Conservation (phyloP, 1,139 yeast genomes). For the Yamadazyma friedrichii region DNA sequence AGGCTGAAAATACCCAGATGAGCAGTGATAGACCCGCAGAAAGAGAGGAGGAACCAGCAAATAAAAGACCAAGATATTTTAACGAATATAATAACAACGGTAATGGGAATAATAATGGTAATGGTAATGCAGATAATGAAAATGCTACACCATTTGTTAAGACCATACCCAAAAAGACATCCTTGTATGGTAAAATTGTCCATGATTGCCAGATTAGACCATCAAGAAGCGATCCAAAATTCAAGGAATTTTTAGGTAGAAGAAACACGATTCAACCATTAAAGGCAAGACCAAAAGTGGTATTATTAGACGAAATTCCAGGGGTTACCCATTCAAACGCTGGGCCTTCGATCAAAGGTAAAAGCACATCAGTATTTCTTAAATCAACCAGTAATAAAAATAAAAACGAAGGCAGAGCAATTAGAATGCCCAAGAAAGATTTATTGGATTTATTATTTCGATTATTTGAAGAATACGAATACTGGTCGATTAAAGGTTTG, state of each 20-base stretch:
- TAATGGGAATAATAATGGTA: constrained; percentile 17
- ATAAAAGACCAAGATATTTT: constrained; percentile 7
- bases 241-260: constrained; percentile 45
- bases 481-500: constrained; percentile 93
- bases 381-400: constrained; percentile 34
- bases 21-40: constrained; percentile 16
- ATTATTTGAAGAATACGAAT: constrained; percentile 90
- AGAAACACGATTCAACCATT: constrained; percentile 50
- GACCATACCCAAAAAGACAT: constrained; percentile 83
- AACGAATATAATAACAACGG: constrained; percentile 9
- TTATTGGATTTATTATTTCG: constrained; percentile 84
- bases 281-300: constrained; percentile 65
- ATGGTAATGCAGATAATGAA: constrained; percentile 18
- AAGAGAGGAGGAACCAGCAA: constrained; percentile 15
- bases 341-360: constrained; percentile 75
- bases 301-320: constrained; percentile 76
- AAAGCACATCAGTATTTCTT: constrained; percentile 61
- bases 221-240: constrained; percentile 67
- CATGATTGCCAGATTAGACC: constrained; percentile 94
- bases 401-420: constrained; percentile 79
- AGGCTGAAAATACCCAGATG: constrained; percentile 36
- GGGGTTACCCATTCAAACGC: constrained; percentile 86
- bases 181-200: constrained; percentile 80
- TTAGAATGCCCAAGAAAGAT: constrained; percentile 91
- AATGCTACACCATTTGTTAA: constrained; percentile 65